phyloP scores from a whole-genome alignment of 2,329 filamentous ascomycete species.

The Xylaria sp. region DNA sequence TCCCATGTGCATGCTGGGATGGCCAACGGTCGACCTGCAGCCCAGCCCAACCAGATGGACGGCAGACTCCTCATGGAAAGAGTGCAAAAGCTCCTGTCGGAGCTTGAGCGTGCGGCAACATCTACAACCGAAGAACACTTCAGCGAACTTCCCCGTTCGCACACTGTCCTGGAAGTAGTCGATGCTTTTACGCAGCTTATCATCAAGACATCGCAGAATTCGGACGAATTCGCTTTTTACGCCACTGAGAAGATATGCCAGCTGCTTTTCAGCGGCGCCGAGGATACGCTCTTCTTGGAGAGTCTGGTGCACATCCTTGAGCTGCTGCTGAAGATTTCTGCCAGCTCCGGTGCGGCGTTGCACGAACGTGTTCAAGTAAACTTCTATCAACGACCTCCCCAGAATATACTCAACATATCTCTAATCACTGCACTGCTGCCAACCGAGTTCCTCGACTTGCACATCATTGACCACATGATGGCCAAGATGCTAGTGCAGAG shows the following conservation, averaged over 20 bases:
- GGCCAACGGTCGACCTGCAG: constrained; percentile 55
- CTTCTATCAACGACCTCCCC: constrained; percentile 60
- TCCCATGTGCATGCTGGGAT: constrained; percentile 53
- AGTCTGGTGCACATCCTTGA: constrained; percentile 65
- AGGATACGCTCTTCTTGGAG: constrained; percentile 61
- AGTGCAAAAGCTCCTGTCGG: constrained; percentile 59
- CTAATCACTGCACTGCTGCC: constrained; percentile 60
- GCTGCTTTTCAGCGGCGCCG: constrained; percentile 55
- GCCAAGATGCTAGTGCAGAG: constrained; percentile 72
- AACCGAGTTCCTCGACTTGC: constrained; percentile 65
- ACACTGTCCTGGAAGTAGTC: constrained; percentile 63
- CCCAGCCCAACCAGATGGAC: constrained; percentile 51
- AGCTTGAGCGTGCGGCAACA: constrained; percentile 57
- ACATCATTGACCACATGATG: constrained; percentile 70
- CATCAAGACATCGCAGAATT: constrained; percentile 64
- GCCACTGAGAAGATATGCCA: constrained; percentile 63
- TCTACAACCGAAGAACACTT: constrained; percentile 63
- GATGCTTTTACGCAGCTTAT: constrained; percentile 65
- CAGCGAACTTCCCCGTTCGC: constrained; percentile 58
- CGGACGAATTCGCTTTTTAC: constrained; percentile 61
- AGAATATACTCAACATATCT: constrained; percentile 59
- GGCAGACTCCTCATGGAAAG: constrained; percentile 55
- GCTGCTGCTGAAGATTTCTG: constrained; percentile 60
- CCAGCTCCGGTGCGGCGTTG: constrained; percentile 48
- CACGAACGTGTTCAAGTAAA: constrained; percentile 58